Conservation (phyloP, 805 yeast species). For the Pichia cabralensis region DNA sequence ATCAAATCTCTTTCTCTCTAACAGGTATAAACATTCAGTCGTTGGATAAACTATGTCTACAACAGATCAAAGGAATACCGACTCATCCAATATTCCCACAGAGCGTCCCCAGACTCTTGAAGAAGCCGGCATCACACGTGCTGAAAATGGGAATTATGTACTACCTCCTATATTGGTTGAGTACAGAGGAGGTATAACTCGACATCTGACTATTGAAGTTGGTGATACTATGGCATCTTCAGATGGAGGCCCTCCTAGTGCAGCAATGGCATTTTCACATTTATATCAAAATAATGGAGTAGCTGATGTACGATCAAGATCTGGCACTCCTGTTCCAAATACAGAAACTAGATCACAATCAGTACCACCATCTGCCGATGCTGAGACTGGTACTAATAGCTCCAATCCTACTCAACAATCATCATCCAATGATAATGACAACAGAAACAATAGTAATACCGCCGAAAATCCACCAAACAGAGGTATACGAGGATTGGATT, state of each 20-base stretch:
- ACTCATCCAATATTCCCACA: neutral
- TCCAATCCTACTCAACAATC: no score
- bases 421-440: no score
- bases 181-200: conserved; percentile 23
- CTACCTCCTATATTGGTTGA: conserved; percentile 24
- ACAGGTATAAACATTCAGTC: no score
- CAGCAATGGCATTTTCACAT: no score
- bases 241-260: no score
- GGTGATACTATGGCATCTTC: conserved; percentile 12
- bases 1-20: no score
- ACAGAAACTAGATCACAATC: neutral
- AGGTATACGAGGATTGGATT: conserved; percentile 26
- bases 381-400: no score
- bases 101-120: conserved; percentile 1
- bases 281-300: no score
- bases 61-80: no score
- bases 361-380: neutral
- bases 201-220: conserved; percentile 23
- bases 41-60: no score
- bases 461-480: neutral
- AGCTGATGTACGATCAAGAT: no score
- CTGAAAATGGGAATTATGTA: conserved; percentile 16
- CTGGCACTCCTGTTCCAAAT: neutral
- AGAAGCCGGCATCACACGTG: conserved; percentile 12
- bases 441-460: neutral